phyloP scores from a whole-genome alignment of 2,329 filamentous ascomycete species.

The Pestalotiopsis sp. region DNA sequence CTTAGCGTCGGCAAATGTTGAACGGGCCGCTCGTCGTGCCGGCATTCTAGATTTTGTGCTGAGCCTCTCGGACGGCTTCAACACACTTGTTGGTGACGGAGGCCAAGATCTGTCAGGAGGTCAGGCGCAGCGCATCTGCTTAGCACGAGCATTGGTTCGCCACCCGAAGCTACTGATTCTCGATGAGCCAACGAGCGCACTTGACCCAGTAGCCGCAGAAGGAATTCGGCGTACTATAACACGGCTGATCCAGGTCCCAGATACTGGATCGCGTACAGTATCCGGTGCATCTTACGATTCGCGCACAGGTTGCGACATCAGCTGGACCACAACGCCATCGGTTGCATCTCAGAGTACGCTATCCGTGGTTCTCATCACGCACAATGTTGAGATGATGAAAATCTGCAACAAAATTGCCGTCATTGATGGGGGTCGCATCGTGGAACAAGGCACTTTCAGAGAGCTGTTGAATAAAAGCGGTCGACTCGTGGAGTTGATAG shows the following conservation, averaged over 20 bases:
- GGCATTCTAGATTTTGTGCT: constrained; percentile 78
- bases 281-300: not conserved
- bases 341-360: constrained; percentile 36
- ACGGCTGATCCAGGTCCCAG: constrained; percentile 44
- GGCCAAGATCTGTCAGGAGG: constrained; percentile 77
- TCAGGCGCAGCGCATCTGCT: constrained; percentile 79
- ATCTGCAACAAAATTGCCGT: constrained; percentile 76
- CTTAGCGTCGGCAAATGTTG: constrained; percentile 47
- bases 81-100: constrained; percentile 76
- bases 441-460: constrained; percentile 68
- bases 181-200: constrained; percentile 83
- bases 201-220: constrained; percentile 72
- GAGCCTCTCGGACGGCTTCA: constrained; percentile 71
- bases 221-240: constrained; percentile 66
- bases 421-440: constrained; percentile 67
- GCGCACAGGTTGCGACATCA: not conserved
- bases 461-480: constrained; percentile 54
- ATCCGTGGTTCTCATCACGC: constrained; percentile 81
- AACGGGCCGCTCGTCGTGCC: constrained; percentile 56
- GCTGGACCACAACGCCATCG: not conserved
- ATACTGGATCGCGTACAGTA: not conserved
- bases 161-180: constrained; percentile 74
- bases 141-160: constrained; percentile 77
- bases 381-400: constrained; percentile 84
- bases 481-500: constrained; percentile 52